phyloP scores from a whole-genome alignment of 768 basidiomycete species.

The Russula virescens region DNA sequence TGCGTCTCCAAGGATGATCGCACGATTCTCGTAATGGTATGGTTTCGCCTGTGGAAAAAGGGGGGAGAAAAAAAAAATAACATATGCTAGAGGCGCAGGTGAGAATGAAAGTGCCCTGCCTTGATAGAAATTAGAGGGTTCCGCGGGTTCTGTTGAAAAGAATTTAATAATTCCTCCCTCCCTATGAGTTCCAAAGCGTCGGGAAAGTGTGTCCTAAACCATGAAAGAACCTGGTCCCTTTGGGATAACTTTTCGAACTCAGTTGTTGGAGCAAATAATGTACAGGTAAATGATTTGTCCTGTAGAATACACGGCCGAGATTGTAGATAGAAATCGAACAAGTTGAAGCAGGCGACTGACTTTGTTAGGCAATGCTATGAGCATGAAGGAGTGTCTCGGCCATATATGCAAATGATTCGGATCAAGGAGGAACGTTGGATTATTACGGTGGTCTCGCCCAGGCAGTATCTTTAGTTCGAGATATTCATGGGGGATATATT shows the following conservation, averaged over 20 bases:
- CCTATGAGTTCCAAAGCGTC: slow-evolving; percentile 87
- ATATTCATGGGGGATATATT: slow-evolving; percentile 94
- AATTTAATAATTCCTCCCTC: slow-evolving; percentile 64
- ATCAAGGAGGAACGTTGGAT: slow-evolving; percentile 75
- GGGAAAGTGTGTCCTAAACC: slow-evolving; percentile 83
- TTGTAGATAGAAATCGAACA: slow-evolving; percentile 19
- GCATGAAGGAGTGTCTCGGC: slow-evolving; percentile 99
- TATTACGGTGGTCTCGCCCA: slow-evolving; percentile 53
- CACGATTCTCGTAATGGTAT: slow-evolving; percentile 87
- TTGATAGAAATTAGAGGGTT: slow-evolving; percentile 89
- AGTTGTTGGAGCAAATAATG: slow-evolving; percentile 81
- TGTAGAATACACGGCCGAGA: slow-evolving; percentile 21
- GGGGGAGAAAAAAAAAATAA: background rate
- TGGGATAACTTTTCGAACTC: slow-evolving; percentile 65
- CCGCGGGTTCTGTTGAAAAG: slow-evolving; percentile 80
- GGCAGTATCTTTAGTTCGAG: slow-evolving; percentile 95
- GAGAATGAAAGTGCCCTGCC: slow-evolving; percentile 44
- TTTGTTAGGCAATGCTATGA: slow-evolving; percentile 96
- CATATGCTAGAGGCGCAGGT: background rate
- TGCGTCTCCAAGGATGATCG: slow-evolving; percentile 86
- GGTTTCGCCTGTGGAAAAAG: slow-evolving; percentile 56
- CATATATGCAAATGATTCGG: slow-evolving; percentile 97
- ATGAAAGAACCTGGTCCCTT: slow-evolving; percentile 51
- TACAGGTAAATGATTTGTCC: slow-evolving; percentile 98
- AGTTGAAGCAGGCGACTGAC: slow-evolving; percentile 43